These are phyloP conservation scores for Xylaria bambusicola DNA, from an alignment of 495 filamentous ascomycete species.

Conservation along the genomic window DNA sequence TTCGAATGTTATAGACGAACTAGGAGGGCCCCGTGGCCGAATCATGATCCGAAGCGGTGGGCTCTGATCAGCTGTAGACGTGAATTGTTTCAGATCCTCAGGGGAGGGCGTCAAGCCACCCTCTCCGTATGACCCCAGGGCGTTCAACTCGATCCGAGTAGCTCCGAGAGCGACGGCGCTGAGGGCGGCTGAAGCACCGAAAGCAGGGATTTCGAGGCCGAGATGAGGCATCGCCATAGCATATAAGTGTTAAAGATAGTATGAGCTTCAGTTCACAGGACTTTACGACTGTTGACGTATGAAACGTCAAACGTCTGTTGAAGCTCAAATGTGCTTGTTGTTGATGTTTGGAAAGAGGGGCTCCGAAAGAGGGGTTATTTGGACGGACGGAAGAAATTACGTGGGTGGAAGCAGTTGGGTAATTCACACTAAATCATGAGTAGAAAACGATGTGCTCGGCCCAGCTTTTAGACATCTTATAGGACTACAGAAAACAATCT, in stretches of 20 bases:
- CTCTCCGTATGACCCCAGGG: slow-evolving; percentile 38
- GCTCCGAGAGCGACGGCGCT: slow-evolving; percentile 32
- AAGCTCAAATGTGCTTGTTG: too few relatives aligned
- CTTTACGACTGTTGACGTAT: too few relatives aligned
- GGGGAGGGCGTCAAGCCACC: slow-evolving; percentile 43
- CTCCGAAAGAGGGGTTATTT: too few relatives aligned
- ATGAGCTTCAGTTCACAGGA: too few relatives aligned
- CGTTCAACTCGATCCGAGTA: slow-evolving; percentile 44
- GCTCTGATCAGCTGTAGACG: slow-evolving; percentile 1
- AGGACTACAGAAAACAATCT: too few relatives aligned
- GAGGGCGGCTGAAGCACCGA: slow-evolving; percentile 31
- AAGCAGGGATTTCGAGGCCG: slow-evolving; percentile 46
- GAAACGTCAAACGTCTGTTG: too few relatives aligned
- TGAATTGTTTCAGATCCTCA: slow-evolving; percentile 15
- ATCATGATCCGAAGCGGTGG: slow-evolving; percentile 48
- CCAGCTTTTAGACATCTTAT: too few relatives aligned
- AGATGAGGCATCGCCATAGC: slow-evolving; percentile 11
- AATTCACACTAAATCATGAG: too few relatives aligned
- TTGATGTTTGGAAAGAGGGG: too few relatives aligned
- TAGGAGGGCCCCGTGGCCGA: slow-evolving; percentile 39
- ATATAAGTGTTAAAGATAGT: not conserved
- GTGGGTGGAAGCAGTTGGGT: too few relatives aligned
- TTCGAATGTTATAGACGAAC: not conserved
- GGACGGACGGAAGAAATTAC: too few relatives aligned
- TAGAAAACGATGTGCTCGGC: too few relatives aligned